These are phyloP conservation scores for Tetrahymena elliotti DNA, from an alignment of 73 alveolate species.

Conservation along the genomic window DNA sequence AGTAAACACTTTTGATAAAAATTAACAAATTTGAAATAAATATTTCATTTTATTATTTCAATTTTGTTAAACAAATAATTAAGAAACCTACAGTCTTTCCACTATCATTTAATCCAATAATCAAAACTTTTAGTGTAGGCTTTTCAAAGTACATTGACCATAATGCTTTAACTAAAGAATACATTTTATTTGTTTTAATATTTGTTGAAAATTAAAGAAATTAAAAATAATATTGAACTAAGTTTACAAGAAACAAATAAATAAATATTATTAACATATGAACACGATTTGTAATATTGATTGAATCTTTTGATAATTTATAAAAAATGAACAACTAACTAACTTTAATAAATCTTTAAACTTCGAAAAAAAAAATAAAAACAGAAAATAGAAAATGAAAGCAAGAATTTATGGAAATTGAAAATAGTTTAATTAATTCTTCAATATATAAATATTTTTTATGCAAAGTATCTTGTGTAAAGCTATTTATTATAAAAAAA, in stretches of 20 bases:
- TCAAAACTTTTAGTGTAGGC: not conserved
- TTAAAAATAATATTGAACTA: not conserved
- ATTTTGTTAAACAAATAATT: too few relatives aligned
- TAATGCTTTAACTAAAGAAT: not conserved
- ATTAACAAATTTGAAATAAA: not conserved
- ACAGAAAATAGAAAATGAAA: not conserved
- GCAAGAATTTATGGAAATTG: not conserved
- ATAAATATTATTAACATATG: too few relatives aligned
- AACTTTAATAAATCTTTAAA: too few relatives aligned
- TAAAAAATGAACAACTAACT: not conserved
- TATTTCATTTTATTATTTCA: not conserved
- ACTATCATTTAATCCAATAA: not conserved
- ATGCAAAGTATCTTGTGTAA: not conserved
- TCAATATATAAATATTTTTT: too few relatives aligned
- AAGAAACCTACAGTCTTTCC: not conserved
- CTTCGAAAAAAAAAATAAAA: too few relatives aligned
- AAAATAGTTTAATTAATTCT: not conserved
- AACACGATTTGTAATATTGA: not conserved
- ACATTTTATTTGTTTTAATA: not conserved
- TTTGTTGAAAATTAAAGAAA: not conserved
- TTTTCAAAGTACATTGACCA: not conserved
- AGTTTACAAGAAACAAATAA: not conserved
- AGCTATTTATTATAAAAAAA: not conserved
- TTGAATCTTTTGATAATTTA: too few relatives aligned
- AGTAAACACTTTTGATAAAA: not conserved